phyloP scores from a whole-genome alignment of 352 stramenopile species.

The Pythium sp. region DNA sequence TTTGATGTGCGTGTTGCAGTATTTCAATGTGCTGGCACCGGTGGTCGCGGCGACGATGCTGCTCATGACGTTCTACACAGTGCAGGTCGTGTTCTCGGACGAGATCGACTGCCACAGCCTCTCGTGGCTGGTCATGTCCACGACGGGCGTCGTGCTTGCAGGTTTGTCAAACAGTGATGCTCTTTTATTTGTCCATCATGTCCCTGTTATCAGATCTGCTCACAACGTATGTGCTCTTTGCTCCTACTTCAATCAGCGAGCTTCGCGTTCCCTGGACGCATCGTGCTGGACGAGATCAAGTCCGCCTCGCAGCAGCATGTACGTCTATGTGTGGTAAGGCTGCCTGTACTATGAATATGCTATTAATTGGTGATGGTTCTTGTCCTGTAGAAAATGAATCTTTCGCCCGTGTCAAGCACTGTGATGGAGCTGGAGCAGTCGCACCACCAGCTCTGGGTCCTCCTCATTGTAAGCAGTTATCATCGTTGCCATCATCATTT shows the following conservation, averaged over 20 bases:
- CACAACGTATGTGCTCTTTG: neutral
- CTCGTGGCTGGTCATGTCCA: constrained; percentile 71
- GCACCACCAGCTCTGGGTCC: constrained; percentile 64
- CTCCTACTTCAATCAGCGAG: constrained; percentile 27
- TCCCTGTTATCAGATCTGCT: neutral
- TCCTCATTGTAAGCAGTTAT: constrained; percentile 46
- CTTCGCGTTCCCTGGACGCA: constrained; percentile 54
- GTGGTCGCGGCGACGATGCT: constrained; percentile 47
- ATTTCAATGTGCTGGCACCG: constrained; percentile 49
- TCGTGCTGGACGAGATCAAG: constrained; percentile 67
- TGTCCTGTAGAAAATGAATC: constrained; percentile 30
- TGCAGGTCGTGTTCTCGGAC: constrained; percentile 43
- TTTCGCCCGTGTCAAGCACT: constrained; percentile 25
- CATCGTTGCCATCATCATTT: neutral
- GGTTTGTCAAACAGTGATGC: constrained; percentile 22
- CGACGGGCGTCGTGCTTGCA: constrained; percentile 52
- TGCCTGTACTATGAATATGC: neutral
- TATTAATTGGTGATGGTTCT: neutral
- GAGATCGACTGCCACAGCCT: constrained; percentile 69
- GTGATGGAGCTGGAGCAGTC: constrained; percentile 61
- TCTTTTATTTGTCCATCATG: neutral
- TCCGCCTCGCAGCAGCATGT: constrained; percentile 51
- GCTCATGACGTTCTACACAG: constrained; percentile 51
- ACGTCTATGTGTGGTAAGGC: neutral
- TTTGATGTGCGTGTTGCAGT: constrained; percentile 21